These are phyloP conservation scores for Calophaca sinica DNA, from an alignment of 306 rosid species.

Conservation along the genomic window DNA sequence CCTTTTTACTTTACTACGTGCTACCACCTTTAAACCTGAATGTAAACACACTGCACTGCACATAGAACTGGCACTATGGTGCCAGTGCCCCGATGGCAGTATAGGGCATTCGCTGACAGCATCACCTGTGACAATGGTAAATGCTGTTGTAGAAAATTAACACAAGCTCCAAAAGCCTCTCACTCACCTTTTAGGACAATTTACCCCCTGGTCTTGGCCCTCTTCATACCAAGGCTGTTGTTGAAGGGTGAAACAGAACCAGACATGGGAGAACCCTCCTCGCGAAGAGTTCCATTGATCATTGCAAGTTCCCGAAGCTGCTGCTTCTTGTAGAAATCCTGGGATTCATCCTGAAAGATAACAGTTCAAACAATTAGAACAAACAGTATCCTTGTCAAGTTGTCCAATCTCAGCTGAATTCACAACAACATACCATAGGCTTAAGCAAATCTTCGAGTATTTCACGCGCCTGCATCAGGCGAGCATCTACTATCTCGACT, in stretches of 20 bases:
- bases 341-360: slow-evolving; percentile 81
- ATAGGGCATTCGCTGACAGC: slow-evolving; percentile 68
- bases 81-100: slow-evolving; percentile 87
- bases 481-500: slow-evolving; percentile 83
- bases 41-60: slow-evolving; percentile 83
- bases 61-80: slow-evolving; percentile 70
- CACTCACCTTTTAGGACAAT: slow-evolving; percentile 28
- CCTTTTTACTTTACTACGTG: slow-evolving; percentile 48
- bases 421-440: slow-evolving; percentile 67
- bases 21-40: slow-evolving; percentile 56
- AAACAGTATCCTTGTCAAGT: slow-evolving; percentile 15
- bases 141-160: slow-evolving; percentile 63
- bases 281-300: slow-evolving; percentile 94
- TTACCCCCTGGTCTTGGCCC: slow-evolving; percentile 97
- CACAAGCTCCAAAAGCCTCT: slow-evolving; percentile 64
- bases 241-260: slow-evolving; percentile 83
- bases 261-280: slow-evolving; percentile 96
- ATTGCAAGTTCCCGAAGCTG: slow-evolving; percentile 93
- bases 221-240: slow-evolving; percentile 99
- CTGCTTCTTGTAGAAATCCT: slow-evolving; percentile 97
- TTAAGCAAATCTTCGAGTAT: slow-evolving; percentile 81
- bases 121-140: slow-evolving; percentile 56
- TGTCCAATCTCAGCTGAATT: slow-evolving; percentile 22
- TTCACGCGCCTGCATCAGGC: slow-evolving; percentile 83
- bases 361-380: slow-evolving; percentile 37